Evolutionary conservation across 306 rosid genomes (phyloP), one percentile per base, ranked within the genome.

Genomic region (Casuarina cunninghamiana): DNA sequence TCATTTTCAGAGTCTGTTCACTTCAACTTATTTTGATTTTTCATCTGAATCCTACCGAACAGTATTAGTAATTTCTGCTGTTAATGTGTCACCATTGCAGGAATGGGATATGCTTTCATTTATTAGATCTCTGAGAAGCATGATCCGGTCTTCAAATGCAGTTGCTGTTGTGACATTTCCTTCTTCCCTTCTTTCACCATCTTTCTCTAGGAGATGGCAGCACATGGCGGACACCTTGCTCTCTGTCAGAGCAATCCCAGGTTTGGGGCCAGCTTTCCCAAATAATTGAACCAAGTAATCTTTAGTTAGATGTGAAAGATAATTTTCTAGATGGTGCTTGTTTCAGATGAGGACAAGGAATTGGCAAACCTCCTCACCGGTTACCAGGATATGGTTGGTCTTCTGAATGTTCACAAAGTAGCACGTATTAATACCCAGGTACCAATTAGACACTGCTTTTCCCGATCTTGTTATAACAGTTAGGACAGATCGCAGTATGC

Each of bases 21-120:
- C 10, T 17, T 7, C 35, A 1, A 42, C 50, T 6, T 9, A 17
- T 66, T 66, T 66, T 66, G 32, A 41, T 42, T 42, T 66, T 13
- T 32, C 10, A 66, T 17, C 42, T 66, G 17, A 66, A 41, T 42
- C 15, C 71, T 15, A 62, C 43, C 69, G 37, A 62, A 13, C 7
- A 41, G 37, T 66, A 7, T 66, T 43, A 66, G 71, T 70, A 10
- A 62, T 53, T 76, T 51, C 72, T 61, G 6, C 17, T 17, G 42
- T 15, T 61, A 41, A 53, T 10, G 12, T 45, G 26, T 77, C 2
- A 12, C 45, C 53, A 70, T 85, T 84, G 78, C 84, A 94, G 98
- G 97, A 90, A 84, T 94, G 97, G 97, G 90, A 89, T 78, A 89
- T 90, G 90, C 92, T 90, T 80, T 92, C 96, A 69, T 92, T 92